Evolutionary conservation across 345 rosid species (phyloP).

Genomic region (Eucalyptus leucophloia): DNA sequence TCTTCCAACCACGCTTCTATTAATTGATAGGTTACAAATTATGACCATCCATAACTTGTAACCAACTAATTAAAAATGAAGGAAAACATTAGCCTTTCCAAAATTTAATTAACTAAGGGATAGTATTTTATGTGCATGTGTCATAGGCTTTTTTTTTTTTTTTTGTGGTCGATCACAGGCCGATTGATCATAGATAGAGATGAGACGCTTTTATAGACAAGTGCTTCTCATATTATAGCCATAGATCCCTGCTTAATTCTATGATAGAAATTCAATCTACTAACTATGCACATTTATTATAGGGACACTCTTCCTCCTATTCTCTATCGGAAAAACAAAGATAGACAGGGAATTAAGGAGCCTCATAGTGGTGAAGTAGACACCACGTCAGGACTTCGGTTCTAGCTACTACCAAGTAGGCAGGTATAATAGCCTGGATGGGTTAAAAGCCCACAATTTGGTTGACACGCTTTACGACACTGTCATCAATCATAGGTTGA

Average conservation of each 20-base stretch:
- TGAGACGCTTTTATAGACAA: no score
- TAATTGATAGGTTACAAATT: background rate
- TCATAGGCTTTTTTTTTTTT: no score
- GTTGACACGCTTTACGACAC: accelerated
- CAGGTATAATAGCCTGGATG: no score
- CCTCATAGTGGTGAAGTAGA: no score
- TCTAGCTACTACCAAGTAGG: no score
- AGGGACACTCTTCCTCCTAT: accelerated
- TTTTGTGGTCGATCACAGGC: background rate
- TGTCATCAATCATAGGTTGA: accelerated
- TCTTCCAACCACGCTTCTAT: background rate
- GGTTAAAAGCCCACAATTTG: accelerated
- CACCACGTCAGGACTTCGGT: accelerated
- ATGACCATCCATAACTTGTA: background rate
- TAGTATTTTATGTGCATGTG: background rate
- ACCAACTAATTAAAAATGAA: background rate
- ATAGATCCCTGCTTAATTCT: no score
- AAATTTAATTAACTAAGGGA: background rate
- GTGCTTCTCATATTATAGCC: no score
- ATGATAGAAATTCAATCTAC: no score
- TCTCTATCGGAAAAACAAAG: accelerated
- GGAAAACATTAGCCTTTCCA: background rate
- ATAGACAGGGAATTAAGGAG: accelerated
- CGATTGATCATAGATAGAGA: accelerated
- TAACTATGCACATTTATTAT: no score